Conservation (phyloP, 371 early-diverging fungal genomes). For the Rhizopus microsporus region DNA sequence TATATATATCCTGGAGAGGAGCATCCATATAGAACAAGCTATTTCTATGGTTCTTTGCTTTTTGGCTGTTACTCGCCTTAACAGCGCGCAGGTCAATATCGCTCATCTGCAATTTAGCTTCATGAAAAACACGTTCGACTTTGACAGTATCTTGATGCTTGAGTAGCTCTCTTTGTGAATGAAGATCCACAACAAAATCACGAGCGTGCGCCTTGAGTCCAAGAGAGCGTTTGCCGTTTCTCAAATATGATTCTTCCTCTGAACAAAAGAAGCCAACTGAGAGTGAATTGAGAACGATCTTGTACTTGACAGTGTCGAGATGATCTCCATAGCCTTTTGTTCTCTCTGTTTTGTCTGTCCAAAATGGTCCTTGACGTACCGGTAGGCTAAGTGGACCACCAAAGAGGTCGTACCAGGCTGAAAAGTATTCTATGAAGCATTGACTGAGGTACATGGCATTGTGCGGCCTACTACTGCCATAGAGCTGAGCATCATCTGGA, state of each 20-base stretch:
- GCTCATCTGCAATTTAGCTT: slow-evolving; percentile 28
- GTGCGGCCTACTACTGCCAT: slow-evolving; percentile 2
- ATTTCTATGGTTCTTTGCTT: no score
- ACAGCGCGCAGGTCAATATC: slow-evolving; percentile 37
- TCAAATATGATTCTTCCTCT: slow-evolving; percentile 29
- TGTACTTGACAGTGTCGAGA: slow-evolving; percentile 40
- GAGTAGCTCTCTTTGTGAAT: slow-evolving; percentile 25
- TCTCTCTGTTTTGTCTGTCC: slow-evolving; percentile 25
- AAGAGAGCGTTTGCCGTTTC: slow-evolving; percentile 18
- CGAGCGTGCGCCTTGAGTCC: slow-evolving; percentile 35
- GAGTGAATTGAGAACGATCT: slow-evolving; percentile 41
- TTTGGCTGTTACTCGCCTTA: slow-evolving; percentile 3
- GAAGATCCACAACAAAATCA: slow-evolving; percentile 33
- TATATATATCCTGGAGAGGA: background rate
- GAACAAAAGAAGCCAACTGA: slow-evolving; percentile 45
- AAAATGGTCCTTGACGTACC: slow-evolving; percentile 44
- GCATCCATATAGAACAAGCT: background rate
- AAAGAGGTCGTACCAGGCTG: slow-evolving; percentile 42
- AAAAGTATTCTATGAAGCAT: slow-evolving; percentile 43
- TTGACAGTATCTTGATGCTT: slow-evolving; percentile 11
- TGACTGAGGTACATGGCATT: slow-evolving; percentile 53
- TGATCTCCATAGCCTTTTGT: slow-evolving; percentile 44
- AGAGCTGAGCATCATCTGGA: background rate
- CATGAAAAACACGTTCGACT: slow-evolving; percentile 24
- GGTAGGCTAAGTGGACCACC: slow-evolving; percentile 49